Conservation (phyloP, 2,329 filamentous ascomycete genomes). For the Zasmidium angulare region DNA sequence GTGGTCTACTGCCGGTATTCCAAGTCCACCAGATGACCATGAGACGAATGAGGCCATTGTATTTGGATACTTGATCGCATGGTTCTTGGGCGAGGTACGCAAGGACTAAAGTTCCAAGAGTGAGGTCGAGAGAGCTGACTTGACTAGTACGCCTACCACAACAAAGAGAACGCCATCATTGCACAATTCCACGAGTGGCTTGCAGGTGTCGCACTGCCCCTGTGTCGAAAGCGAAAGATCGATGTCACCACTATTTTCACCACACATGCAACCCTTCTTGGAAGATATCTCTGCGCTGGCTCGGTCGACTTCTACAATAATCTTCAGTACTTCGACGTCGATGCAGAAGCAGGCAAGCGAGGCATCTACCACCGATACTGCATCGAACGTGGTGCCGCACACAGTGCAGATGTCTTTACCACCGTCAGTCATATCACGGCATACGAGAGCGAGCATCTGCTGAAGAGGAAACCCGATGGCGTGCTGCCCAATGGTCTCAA, state of each 20-base stretch:
- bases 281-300: slow-evolving; percentile 92
- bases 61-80: slow-evolving; percentile 94
- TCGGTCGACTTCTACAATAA: slow-evolving; percentile 99
- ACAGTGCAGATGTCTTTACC: slow-evolving; percentile 94
- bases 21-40: slow-evolving; percentile 84
- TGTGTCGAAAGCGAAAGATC: slow-evolving; percentile 90
- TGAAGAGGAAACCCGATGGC: slow-evolving; percentile 96
- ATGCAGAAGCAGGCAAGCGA: slow-evolving; percentile 93
- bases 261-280: slow-evolving; percentile 91
- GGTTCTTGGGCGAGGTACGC: slow-evolving; percentile 93
- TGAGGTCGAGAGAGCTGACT: slow-evolving; percentile 15
- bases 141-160: slow-evolving; percentile 82
- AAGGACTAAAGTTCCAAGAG: background rate
- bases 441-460: slow-evolving; percentile 93
- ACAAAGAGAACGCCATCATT: slow-evolving; percentile 88
- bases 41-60: slow-evolving; percentile 98
- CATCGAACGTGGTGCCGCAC: slow-evolving; percentile 90
- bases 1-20: slow-evolving; percentile 90
- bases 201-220: slow-evolving; percentile 85
- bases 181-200: slow-evolving; percentile 99
- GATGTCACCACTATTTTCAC: slow-evolving; percentile 98
- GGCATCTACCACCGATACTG: slow-evolving; percentile 99
- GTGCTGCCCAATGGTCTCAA: slow-evolving; percentile 96
- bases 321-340: slow-evolving; percentile 92
- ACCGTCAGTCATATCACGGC: slow-evolving; percentile 98